Base-by-base conservation (phyloP, 352 stramenopile genomes). In the Blastocystis hominis region DNA sequence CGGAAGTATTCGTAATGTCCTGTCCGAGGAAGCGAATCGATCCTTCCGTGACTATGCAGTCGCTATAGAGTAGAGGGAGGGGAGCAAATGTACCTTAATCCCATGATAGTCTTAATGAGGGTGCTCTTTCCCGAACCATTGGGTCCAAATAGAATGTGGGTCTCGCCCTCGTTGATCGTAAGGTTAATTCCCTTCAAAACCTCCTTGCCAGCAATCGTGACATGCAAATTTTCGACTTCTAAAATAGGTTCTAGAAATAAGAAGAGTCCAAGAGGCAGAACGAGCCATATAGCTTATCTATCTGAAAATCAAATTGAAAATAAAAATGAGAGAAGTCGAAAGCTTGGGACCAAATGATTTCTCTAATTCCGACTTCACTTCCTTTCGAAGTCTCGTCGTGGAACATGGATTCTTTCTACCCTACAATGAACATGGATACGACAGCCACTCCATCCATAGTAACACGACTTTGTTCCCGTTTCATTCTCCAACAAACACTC, bases 121-220 rank as follows among this genome's bases (percentile, higher is more conserved):
- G 77, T 87, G 46, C 77, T 87, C 77, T 87, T 87, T 78, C 77
- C 77, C 17, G 77, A 87, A 13, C 77, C 77, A 42, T 87, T 87
- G 36, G 77, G 77, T 20, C 77, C 77, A 59, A 87, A 87, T 20
- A 87, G 62, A 77, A 87, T 66, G 55, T 87, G 77, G 40, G 62
- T 87, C 47, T 87, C 77, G 10, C 77, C 77, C 2, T 40, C 42
- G 40, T 66, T 75, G 7, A 87, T 77, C 9, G 30, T 40, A 24
- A 87, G 44, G 36, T 72, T 87, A 3, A 87, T 40, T 63, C 66
- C 66, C 62, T 87, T 75, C 7, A 87, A 30, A 20, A 87, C 77
- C 56, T 75, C 62, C 17, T 87, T 87, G 17, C 66, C 66, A 24
- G 56, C 77, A 50, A 87, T 87, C 62, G 66, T 53, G 7, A 84